Evolutionary conservation across 257 asterid species (phyloP).

Genomic region (Agastache rugosa): DNA sequence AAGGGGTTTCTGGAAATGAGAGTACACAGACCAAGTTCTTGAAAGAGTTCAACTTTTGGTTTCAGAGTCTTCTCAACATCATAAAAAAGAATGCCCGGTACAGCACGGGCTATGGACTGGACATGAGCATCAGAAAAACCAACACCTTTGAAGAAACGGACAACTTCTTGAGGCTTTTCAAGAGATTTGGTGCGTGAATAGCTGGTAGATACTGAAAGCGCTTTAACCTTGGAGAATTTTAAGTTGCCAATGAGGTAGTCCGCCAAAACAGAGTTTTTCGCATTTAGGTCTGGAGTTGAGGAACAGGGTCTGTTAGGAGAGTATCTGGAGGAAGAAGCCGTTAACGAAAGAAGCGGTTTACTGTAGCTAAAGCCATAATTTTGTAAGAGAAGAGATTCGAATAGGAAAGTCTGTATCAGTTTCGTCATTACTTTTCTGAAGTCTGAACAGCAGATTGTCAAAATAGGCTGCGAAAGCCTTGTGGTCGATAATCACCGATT

Average conservation of each 20-base stretch:
- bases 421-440: background rate
- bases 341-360: background rate
- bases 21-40: slow-evolving; percentile 42
- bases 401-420: background rate
- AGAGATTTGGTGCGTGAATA: slow-evolving; percentile 16
- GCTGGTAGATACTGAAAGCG: slow-evolving; percentile 7
- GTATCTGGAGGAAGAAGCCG: background rate
- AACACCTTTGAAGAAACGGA: slow-evolving; percentile 18
- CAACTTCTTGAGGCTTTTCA: slow-evolving; percentile 27
- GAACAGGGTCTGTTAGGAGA: background rate
- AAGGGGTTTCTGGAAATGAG: slow-evolving; percentile 34
- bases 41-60: slow-evolving; percentile 44
- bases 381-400: background rate
- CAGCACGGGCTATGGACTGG: slow-evolving; percentile 18
- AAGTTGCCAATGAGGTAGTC: slow-evolving; percentile 26
- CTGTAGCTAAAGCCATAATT: background rate
- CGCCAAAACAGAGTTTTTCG: slow-evolving; percentile 4
- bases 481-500: background rate
- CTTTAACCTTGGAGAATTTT: slow-evolving; percentile 27
- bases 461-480: background rate
- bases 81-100: slow-evolving; percentile 36
- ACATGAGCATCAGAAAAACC: slow-evolving; percentile 26
- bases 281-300: slow-evolving; percentile 3
- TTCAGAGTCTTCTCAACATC: slow-evolving; percentile 42
- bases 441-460: background rate